Evolutionary conservation across 2,329 filamentous ascomycete species (phyloP).

Genomic region (Pseudogymnoascus sp.): DNA sequence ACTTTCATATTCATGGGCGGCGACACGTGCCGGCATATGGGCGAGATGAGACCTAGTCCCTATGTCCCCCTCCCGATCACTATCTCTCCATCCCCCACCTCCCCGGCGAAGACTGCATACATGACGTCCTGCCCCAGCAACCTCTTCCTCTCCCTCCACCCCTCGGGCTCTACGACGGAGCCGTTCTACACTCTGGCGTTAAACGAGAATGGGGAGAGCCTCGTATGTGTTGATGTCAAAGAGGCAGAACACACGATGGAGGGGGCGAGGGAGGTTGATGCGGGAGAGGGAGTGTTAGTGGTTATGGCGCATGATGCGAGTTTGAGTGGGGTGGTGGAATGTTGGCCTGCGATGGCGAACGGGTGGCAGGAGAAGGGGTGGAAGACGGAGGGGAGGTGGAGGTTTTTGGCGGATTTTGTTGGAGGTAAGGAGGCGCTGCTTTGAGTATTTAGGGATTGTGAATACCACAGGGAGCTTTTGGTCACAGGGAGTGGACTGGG

Average conservation of each 20-base stretch:
- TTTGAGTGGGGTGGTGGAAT: slow-evolving; percentile 34
- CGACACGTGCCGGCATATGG: slow-evolving; percentile 38
- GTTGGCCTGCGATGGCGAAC: slow-evolving; percentile 39
- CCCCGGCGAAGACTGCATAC: slow-evolving; percentile 11
- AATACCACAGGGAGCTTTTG: no score
- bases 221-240: slow-evolving; percentile 22
- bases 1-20: slow-evolving; percentile 44
- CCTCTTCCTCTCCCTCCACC: slow-evolving; percentile 33
- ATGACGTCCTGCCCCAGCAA: slow-evolving; percentile 32
- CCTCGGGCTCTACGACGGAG: slow-evolving; percentile 19
- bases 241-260: slow-evolving; percentile 32
- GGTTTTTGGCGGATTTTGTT: slow-evolving; percentile 38
- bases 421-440: not conserved
- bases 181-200: slow-evolving; percentile 29
- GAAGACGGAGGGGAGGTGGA: slow-evolving; percentile 35
- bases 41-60: slow-evolving; percentile 36
- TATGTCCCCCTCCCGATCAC: slow-evolving; percentile 32
- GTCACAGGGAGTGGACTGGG: not conserved
- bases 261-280: slow-evolving; percentile 41
- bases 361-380: slow-evolving; percentile 36
- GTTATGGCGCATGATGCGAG: slow-evolving; percentile 37
- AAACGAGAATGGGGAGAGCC: slow-evolving; percentile 10
- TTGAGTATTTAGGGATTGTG: no score
- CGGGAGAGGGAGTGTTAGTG: slow-evolving; percentile 33
- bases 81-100: slow-evolving; percentile 34